Base-by-base conservation (phyloP, 78 protist species). In the Pelomyxa schiedti region DNA sequence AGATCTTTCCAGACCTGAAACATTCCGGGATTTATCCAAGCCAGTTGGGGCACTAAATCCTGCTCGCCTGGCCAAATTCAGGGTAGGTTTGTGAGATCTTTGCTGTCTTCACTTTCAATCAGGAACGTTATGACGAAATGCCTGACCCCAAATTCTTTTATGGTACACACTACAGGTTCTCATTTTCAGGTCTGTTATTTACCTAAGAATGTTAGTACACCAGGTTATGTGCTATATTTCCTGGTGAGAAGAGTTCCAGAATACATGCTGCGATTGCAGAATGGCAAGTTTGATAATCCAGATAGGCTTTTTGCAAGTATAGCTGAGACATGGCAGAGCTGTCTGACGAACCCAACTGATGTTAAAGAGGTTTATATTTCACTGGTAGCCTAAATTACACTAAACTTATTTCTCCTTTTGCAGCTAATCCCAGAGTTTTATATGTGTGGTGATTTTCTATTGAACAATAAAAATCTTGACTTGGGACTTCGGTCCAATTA, bases 101-200 rank as follows among this genome's bases (percentile, higher is more conserved):
- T 4, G 5, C n/a, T 73, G 4, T 6, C 9, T 4, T 73, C 9
- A n/a, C 29, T n/a, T n/a, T n/a, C n/a, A n/a, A n/a, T n/a, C n/a
- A 74, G 42, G 63, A 79, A 8, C 83, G 96, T 9, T 84, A 72
- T 53, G 69, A 80, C 24, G 88, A 90, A 30, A 90, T 90, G 63
- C 91, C 90, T 5, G 84, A 67, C 16, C 83, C 87, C 6, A 47
- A 53, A 36, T 97, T 88, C 77, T 90, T 95, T 26, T 94, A 90
- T 72, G 99, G 97, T 26, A 88, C 95, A 7, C 99, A 95, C 84
- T 95, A 94, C 74, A 84, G n/a, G n/a, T n/a, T n/a, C n/a, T n/a
- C n/a, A n/a, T n/a, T n/a, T n/a, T n/a, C n/a, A n/a, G n/a, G n/a
- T n/a, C n/a, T n/a, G n/a, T n/a, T n/a, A n/a, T n/a, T n/a, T n/a